These are phyloP conservation scores for Cucurbita maxima DNA, from an alignment of 306 rosid genomes.

Conservation along the genomic window DNA sequence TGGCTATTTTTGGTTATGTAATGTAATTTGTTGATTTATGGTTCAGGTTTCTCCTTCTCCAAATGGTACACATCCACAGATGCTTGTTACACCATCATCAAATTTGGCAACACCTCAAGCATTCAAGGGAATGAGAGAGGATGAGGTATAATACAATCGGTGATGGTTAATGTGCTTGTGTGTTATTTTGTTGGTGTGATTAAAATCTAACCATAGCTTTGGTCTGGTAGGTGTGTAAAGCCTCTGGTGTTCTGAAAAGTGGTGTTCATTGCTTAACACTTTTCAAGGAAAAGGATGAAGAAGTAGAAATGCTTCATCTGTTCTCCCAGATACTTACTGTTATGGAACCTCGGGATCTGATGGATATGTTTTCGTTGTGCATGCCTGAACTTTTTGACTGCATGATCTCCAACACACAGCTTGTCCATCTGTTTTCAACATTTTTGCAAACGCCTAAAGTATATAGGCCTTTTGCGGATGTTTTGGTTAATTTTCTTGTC, in stretches of 20 bases:
- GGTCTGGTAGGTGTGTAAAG: slow-evolving; percentile 68
- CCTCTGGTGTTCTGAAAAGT: slow-evolving; percentile 91
- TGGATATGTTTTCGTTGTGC: slow-evolving; percentile 98
- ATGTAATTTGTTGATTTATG: slow-evolving; percentile 22
- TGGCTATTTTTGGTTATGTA: slow-evolving; percentile 12
- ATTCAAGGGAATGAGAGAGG: slow-evolving; percentile 93
- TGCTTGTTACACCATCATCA: slow-evolving; percentile 62
- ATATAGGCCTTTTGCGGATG: slow-evolving; percentile 80
- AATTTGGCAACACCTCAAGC: slow-evolving; percentile 67
- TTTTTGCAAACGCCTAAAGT: slow-evolving; percentile 75
- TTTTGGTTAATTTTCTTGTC: slow-evolving; percentile 84
- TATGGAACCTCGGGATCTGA: slow-evolving; percentile 97
- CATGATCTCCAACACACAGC: slow-evolving; percentile 82
- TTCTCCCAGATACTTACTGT: slow-evolving; percentile 91
- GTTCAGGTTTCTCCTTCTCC: slow-evolving; percentile 35
- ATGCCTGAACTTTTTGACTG: slow-evolving; percentile 98
- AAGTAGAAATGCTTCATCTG: slow-evolving; percentile 87
- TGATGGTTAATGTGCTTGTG: neutral
- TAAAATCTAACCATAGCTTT: slow-evolving; percentile 17
- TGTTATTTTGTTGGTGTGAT: slow-evolving; percentile 8
- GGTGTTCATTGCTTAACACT: slow-evolving; percentile 97
- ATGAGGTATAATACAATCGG: slow-evolving; percentile 47
- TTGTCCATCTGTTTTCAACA: slow-evolving; percentile 87
- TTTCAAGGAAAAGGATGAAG: slow-evolving; percentile 96
- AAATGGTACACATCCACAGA: slow-evolving; percentile 46